phyloP scores from a whole-genome alignment of 2,329 filamentous ascomycete genomes.

The Blastomyces silverae region DNA sequence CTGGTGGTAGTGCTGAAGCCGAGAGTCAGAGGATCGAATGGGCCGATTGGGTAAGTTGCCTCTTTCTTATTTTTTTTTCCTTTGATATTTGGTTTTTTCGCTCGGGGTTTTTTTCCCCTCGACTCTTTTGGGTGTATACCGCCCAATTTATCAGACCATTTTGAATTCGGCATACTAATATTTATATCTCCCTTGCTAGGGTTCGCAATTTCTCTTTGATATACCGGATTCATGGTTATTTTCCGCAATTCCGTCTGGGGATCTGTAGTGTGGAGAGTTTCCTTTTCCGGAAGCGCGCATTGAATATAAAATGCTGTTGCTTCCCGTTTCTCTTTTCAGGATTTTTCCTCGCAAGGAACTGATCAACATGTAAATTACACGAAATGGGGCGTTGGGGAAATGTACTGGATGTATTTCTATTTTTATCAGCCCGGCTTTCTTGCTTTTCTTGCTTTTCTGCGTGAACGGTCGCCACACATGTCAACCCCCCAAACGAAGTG shows the following conservation, averaged over 20 bases:
- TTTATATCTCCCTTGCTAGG: neutral
- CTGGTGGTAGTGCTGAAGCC: neutral
- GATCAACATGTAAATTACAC: neutral
- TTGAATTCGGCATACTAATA: neutral
- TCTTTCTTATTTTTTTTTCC: neutral
- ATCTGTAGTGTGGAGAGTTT: neutral
- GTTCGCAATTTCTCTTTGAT: neutral
- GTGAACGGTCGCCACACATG: conserved; percentile 1
- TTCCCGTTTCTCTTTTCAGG: neutral
- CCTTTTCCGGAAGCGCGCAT: neutral
- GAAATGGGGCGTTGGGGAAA: neutral
- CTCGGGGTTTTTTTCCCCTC: neutral
- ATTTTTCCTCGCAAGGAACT: neutral
- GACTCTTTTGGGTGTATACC: neutral
- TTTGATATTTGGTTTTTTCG: no score
- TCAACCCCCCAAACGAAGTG: neutral
- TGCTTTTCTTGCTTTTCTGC: conserved; percentile 4
- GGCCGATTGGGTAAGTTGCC: conserved; percentile 2
- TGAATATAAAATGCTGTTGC: neutral
- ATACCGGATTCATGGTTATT: conserved; percentile 14
- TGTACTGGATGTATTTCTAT: neutral
- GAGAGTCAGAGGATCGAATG: conserved; percentile 2
- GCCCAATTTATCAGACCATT: neutral
- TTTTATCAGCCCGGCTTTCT: neutral
- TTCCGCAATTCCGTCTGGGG: neutral